Conservation (phyloP, 495 filamentous ascomycete genomes). For the Parathielavia hyrcaniae region DNA sequence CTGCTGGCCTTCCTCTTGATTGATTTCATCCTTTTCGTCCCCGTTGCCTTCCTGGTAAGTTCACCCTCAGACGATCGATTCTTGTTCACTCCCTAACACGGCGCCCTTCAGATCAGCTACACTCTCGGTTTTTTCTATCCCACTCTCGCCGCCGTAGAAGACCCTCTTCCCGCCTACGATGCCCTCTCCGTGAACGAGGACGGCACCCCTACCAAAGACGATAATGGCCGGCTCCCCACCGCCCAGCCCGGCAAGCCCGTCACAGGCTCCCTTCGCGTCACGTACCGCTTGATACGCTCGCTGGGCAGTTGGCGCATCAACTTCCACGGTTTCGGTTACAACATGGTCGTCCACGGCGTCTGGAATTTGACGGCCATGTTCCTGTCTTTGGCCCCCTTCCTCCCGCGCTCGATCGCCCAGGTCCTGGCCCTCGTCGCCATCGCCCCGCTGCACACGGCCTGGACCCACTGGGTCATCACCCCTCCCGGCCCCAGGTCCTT, state of each 20-base stretch:
- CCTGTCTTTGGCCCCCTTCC: conserved; percentile 19
- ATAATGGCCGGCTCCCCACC: conserved; percentile 25
- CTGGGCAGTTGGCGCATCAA: conserved; percentile 35
- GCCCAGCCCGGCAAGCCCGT: conserved; percentile 28
- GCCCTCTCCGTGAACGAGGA: conserved; percentile 37
- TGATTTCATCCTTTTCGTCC: conserved; percentile 38
- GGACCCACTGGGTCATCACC: conserved; percentile 45
- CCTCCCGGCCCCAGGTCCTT: conserved; percentile 33
- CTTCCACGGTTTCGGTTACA: conserved; percentile 39
- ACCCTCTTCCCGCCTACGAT: conserved; percentile 46
- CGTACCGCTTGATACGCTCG: conserved; percentile 34
- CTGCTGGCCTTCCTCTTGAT: conserved; percentile 16
- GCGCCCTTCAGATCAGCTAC: conserved; percentile 33
- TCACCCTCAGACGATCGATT: neutral
- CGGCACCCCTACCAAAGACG: conserved; percentile 16
- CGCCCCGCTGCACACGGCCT: conserved; percentile 37
- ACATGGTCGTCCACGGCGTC: conserved; percentile 22
- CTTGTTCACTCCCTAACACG: neutral
- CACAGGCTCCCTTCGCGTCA: conserved; percentile 42
- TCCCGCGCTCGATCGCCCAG: conserved; percentile 27
- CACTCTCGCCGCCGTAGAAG: conserved; percentile 45
- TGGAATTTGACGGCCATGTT: conserved; percentile 24
- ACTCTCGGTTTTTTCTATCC: conserved; percentile 37
- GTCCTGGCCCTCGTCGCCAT: conserved; percentile 34
- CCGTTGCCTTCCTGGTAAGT: conserved; percentile 36